Percentiles rank a stretch among this genome's conserved stretches.
Conservation (phyloP, 2,329 filamentous ascomycete genomes). For the Seiridium unicorne region DNA sequence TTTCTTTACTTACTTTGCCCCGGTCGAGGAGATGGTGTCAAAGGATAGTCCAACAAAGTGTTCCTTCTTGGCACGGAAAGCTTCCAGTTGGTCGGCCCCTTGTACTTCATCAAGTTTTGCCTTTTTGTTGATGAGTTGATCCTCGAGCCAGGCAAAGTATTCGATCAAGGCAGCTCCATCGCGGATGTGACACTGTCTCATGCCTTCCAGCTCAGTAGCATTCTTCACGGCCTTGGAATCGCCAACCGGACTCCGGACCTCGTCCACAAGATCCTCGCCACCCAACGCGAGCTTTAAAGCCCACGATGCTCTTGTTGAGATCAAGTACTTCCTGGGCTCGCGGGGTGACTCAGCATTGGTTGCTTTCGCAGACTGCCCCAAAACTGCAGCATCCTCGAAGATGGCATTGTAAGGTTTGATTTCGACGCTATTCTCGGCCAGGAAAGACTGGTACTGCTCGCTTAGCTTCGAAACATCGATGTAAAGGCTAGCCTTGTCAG, state of each 20-base stretch:
- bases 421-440: conserved; percentile 66
- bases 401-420: conserved; percentile 82
- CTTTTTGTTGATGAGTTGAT: conserved; percentile 76
- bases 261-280: conserved; percentile 81
- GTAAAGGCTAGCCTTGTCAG: conserved; percentile 75
- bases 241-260: conserved; percentile 80
- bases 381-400: conserved; percentile 70
- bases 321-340: conserved; percentile 66
- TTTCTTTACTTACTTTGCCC: conserved; percentile 48
- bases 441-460: conserved; percentile 65
- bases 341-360: conserved; percentile 27
- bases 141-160: conserved; percentile 96
- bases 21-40: conserved; percentile 92
- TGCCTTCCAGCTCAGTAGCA: conserved; percentile 81
- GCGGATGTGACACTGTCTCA: conserved; percentile 90
- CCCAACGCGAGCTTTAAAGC: conserved; percentile 84
- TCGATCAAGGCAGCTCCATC: conserved; percentile 89
- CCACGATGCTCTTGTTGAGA: conserved; percentile 92
- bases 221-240: conserved; percentile 97
- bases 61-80: conserved; percentile 64
- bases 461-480: conserved; percentile 78
- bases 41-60: conserved; percentile 90
- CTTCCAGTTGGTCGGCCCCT: conserved; percentile 87
- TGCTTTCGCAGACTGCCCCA: conserved; percentile 46
- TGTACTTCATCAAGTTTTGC: conserved; percentile 80